These are phyloP conservation scores for Tetrapisispora namnaoensis DNA, from an alignment of 805 yeast species.

Conservation along the genomic window DNA sequence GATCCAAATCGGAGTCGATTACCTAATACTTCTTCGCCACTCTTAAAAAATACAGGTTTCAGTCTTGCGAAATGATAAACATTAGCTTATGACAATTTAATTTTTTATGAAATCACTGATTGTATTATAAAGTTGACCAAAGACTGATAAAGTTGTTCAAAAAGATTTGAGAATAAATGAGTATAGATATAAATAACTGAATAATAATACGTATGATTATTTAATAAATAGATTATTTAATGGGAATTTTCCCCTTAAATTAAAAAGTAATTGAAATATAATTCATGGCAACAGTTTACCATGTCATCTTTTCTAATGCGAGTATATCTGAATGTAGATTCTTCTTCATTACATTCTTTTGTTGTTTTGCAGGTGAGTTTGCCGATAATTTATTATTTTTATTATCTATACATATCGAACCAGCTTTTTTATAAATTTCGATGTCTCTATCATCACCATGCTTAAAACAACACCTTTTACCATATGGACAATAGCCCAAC, in stretches of 20 bases:
- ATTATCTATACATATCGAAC: constrained; percentile 4
- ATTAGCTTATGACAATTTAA: neutral
- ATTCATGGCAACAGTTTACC: constrained; percentile 11
- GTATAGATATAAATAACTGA: neutral
- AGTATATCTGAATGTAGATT: constrained; percentile 25
- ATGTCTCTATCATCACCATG: constrained; percentile 45
- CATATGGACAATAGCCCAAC: constrained; percentile 76
- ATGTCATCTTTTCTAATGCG: constrained; percentile 24
- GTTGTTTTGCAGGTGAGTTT: neutral
- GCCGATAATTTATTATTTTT: neutral
- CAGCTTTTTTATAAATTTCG: constrained; percentile 22
- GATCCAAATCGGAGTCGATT: constrained; percentile 2
- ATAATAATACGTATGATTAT: neutral
- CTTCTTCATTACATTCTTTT: constrained; percentile 2
- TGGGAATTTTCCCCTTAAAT: neutral
- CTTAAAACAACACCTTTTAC: constrained; percentile 84
- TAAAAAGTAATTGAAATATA: neutral
- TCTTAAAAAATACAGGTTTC: neutral
- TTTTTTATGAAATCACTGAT: no score
- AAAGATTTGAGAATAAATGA: neutral
- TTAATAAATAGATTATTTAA: constrained; percentile 1
- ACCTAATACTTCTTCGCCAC: constrained; percentile 7
- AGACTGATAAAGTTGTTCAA: neutral
- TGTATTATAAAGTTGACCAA: neutral
- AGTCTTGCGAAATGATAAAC: neutral